These are phyloP conservation scores for Zygoascus hellenicus DNA, from an alignment of 1,139 yeast species.

Conservation along the genomic window DNA sequence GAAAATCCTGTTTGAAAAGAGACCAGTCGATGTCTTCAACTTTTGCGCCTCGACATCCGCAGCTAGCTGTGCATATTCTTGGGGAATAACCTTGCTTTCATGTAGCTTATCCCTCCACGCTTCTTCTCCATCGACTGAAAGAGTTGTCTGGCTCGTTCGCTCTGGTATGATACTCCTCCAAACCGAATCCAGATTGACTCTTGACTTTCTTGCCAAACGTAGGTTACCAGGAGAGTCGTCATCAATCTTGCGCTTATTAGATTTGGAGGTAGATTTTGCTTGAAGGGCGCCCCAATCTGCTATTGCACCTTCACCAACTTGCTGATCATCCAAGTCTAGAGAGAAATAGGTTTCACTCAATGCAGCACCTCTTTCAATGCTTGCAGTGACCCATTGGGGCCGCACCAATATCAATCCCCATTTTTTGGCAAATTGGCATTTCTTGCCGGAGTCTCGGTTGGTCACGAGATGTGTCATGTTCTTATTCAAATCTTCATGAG, in stretches of 20 bases:
- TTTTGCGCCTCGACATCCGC: background rate
- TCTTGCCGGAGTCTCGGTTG: constrained; percentile 49
- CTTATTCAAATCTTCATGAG: constrained; percentile 51
- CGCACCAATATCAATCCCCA: constrained; percentile 69
- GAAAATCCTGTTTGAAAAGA: constrained; percentile 22
- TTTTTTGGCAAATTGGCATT: constrained; percentile 57
- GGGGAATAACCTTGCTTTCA: background rate
- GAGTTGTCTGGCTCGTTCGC: constrained; percentile 1
- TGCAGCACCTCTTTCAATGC: constrained; percentile 54
- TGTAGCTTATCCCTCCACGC: background rate
- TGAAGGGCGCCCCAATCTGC: constrained; percentile 25
- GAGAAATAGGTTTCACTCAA: constrained; percentile 47
- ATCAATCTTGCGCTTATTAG: constrained; percentile 7
- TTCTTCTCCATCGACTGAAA: background rate
- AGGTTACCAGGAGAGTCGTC: constrained; percentile 12
- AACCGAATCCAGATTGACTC: constrained; percentile 14
- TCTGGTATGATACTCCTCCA: constrained; percentile 24
- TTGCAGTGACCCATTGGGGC: constrained; percentile 69
- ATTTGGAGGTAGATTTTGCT: background rate
- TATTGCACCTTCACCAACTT: constrained; percentile 46
- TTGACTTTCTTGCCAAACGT: constrained; percentile 7
- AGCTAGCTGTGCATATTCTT: constrained; percentile 2
- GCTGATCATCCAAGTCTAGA: constrained; percentile 31
- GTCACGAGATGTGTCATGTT: constrained; percentile 45
- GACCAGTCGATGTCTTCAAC: constrained; percentile 13